Conservation (phyloP, 352 stramenopile species). For the Pythium plurisporium region DNA sequence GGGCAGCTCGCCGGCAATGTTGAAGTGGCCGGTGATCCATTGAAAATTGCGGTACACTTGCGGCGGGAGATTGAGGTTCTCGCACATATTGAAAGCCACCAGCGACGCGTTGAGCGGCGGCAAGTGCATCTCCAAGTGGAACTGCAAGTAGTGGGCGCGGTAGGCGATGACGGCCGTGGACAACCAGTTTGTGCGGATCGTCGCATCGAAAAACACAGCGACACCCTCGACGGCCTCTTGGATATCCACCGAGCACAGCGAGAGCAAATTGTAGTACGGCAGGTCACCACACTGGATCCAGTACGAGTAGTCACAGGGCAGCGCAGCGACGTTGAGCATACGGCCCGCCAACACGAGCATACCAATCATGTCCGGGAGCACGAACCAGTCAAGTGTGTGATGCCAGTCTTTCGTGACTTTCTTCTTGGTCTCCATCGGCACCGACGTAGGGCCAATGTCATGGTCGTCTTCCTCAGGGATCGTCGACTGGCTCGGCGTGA, state of each 20-base stretch:
- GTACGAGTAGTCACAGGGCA: constrained; percentile 57
- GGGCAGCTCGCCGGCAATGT: constrained; percentile 30
- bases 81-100: constrained; percentile 45
- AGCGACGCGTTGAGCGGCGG: constrained; percentile 68
- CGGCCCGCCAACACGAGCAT: constrained; percentile 59
- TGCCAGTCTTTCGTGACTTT: not conserved
- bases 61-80: constrained; percentile 48
- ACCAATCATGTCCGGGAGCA: constrained; percentile 50
- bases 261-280: constrained; percentile 61
- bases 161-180: constrained; percentile 41
- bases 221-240: constrained; percentile 44
- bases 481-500: constrained; percentile 10
- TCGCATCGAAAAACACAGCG: constrained; percentile 56
- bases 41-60: constrained; percentile 67
- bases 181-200: constrained; percentile 32
- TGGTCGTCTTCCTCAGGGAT: constrained; percentile 9
- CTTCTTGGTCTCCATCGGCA: constrained; percentile 1
- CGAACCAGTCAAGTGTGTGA: constrained; percentile 37
- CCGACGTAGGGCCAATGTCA: not conserved
- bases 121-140: constrained; percentile 65
- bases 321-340: constrained; percentile 53
- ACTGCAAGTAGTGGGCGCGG: constrained; percentile 52
- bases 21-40: constrained; percentile 56
- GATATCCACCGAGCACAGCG: constrained; percentile 40
- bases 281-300: constrained; percentile 61